Base-by-base conservation (phyloP, 371 early-diverging fungal species). In the Phascolomyces articulosus region DNA sequence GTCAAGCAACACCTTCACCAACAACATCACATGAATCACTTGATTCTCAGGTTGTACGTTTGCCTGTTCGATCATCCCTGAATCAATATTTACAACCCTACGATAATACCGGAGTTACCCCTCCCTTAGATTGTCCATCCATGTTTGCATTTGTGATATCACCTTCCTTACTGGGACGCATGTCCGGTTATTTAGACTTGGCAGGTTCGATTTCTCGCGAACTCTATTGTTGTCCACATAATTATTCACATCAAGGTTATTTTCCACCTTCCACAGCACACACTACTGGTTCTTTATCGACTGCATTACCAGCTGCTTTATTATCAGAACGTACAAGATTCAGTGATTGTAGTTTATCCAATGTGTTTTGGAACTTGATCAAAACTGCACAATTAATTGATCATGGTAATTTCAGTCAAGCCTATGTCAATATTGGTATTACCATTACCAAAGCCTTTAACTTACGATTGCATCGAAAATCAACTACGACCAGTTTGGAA, bases 381-480 rank as follows among this genome's bases (percentile, higher is more conserved):
- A 70, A 66, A 34, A 66, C 70, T 3, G 60, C 61, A 15, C 62
- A 54, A n/a, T 29, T 70, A 6, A n/a, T 65, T 9, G 70, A 70
- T 16, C 47, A 62, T 9, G 49, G 53, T 3, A 53, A 63, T 8
- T 70, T 60, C 38, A 70, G 57, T 38, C 70, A 70, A 44, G 70
- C 70, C 0, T 70, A 66, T 48, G 66, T 70, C 31, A 66, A 66
- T 41, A 57, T 63, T 34, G 70, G 70, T 31, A 55, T 63, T 15
- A 66, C 60, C 18, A 66, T 66, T 13, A 63, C 55, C 26, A 70
- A 70, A 40, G 63, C 60, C 44, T 63, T 70, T 15, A 54, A 34
- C 20, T 51, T 70, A 7, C 40, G 62, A n/a, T 49, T 70, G 28
- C 70, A 70, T 31, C 55, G 40, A 21, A 18, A 38, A 24, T 29